Percentiles rank a stretch among this genome's conserved stretches.
Conservation (phyloP, 768 basidiomycete genomes). For the Pleurotus pulmonarius region DNA sequence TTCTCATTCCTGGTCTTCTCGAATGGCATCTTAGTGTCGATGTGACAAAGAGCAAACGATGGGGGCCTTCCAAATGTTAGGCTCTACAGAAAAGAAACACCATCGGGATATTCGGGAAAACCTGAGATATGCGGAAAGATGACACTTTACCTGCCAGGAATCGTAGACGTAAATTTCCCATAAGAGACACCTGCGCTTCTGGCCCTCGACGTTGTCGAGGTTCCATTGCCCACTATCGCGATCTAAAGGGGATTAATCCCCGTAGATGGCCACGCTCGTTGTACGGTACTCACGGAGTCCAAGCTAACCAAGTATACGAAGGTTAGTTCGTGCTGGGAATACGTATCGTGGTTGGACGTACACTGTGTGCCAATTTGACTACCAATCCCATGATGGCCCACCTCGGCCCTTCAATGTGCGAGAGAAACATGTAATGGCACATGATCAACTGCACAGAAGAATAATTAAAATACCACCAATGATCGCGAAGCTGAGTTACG, state of each 20-base stretch:
- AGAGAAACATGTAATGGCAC: slow-evolving; percentile 49
- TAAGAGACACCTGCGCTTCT: slow-evolving; percentile 54
- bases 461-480: too few species aligned
- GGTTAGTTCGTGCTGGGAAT: slow-evolving; percentile 17
- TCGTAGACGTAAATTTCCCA: slow-evolving; percentile 69
- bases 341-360: slow-evolving; percentile 30
- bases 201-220: slow-evolving; percentile 50
- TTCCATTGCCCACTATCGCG: slow-evolving; percentile 69
- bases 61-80: slow-evolving; percentile 71
- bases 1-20: slow-evolving; percentile 37
- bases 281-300: slow-evolving; percentile 55
- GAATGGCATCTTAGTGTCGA: slow-evolving; percentile 52
- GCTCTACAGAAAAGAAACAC: slow-evolving; percentile 38
- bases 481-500: slow-evolving; percentile 15
- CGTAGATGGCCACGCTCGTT: slow-evolving; percentile 7
- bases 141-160: slow-evolving; percentile 57
- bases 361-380: slow-evolving; percentile 64
- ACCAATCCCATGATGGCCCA: slow-evolving; percentile 72
- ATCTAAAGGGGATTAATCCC: slow-evolving; percentile 35
- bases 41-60: slow-evolving; percentile 53
- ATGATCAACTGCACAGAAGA: slow-evolving; percentile 44
- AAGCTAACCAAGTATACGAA: slow-evolving; percentile 34
- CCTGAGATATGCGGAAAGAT: not conserved
- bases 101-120: slow-evolving; percentile 3
- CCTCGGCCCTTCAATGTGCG: slow-evolving; percentile 52